Evolutionary conservation across 2,329 filamentous ascomycete species (phyloP), one percentile per base, ranked within the genome.

Genomic region (Fonsecaea pedrosoi): DNA sequence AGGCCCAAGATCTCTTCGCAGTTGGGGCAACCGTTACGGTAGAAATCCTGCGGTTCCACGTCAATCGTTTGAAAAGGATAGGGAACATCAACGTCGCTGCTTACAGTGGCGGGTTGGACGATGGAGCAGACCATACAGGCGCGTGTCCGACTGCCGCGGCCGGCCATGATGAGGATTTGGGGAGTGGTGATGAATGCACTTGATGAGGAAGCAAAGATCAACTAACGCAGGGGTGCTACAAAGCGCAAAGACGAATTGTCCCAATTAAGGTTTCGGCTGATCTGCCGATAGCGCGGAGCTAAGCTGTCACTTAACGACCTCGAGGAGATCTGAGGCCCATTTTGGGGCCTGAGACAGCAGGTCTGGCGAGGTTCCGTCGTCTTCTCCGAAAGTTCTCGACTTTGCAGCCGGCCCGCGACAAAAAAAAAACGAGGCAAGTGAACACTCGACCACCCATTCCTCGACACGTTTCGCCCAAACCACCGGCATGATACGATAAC

Each of bases 61-160:
- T 62, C 66, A 64, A 40, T 30, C 37, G 32, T 40, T 32, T 30
- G 18, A 25, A 9, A 53, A 40, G 32, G 37, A n/a, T 45, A 12
- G 45, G 37, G 35, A 64, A 34, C 56, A 18, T 42, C 45, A 68
- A 73, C 54, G 74, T 73, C 25, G 34, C 59, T 57, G 37, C 86
- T 73, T 82, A 93, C 91, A 72, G 85, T 85, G 75, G 90, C 88
- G 68, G 91, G 90, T 84, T 94, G 92, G 71, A 98, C 92, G 77
- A 98, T 91, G 62, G 92, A 94, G 87, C 95, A 99, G 73, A 98
- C 92, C 93, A 99, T 97, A 85, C 95, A 99, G 75, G 95, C 95
- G 80, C 95, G 94, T 78, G 92, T 89, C 80, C 94, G 92, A 82
- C 59, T 50, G 90, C 88, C 93, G 78, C 88, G 90, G 64, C 84